These are phyloP conservation scores for Talaromyces verruculosus DNA, from an alignment of 2,329 filamentous ascomycete genomes.

Conservation along the genomic window DNA sequence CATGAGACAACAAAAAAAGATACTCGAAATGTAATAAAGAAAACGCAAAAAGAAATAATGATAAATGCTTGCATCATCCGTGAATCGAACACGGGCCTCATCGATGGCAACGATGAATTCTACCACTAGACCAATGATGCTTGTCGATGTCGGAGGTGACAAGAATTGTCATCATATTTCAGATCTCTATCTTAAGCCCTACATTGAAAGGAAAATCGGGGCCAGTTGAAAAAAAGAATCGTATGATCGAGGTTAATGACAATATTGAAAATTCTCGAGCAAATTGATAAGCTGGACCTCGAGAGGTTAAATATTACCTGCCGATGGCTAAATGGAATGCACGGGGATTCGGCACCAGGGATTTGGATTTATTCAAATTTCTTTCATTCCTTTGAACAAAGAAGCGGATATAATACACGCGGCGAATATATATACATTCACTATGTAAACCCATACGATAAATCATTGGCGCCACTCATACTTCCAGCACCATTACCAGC, in stretches of 20 bases:
- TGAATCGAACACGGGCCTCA: slow-evolving; percentile 26
- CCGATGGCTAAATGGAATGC: too few relatives aligned
- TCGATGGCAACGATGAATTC: slow-evolving; percentile 27
- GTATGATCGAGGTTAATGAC: background rate
- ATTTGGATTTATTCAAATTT: background rate
- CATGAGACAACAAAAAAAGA: background rate
- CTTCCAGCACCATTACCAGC: background rate
- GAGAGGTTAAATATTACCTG: too few relatives aligned
- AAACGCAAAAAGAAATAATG: background rate
- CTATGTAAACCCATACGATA: background rate
- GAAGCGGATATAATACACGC: background rate
- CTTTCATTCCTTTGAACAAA: background rate
- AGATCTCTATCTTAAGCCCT: too few relatives aligned
- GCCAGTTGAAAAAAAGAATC: background rate
- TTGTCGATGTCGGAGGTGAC: background rate
- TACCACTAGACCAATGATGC: slow-evolving; percentile 27
- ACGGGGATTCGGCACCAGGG: too few relatives aligned
- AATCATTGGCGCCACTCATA: background rate
- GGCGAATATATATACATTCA: background rate
- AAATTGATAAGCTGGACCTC: too few relatives aligned
- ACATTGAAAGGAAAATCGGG: too few relatives aligned
- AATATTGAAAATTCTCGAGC: too few relatives aligned
- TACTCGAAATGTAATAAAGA: background rate
- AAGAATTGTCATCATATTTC: background rate
- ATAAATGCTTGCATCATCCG: slow-evolving; percentile 25